Base-by-base conservation (phyloP, 2,329 filamentous ascomycete species). In the Colletotrichum musae region DNA sequence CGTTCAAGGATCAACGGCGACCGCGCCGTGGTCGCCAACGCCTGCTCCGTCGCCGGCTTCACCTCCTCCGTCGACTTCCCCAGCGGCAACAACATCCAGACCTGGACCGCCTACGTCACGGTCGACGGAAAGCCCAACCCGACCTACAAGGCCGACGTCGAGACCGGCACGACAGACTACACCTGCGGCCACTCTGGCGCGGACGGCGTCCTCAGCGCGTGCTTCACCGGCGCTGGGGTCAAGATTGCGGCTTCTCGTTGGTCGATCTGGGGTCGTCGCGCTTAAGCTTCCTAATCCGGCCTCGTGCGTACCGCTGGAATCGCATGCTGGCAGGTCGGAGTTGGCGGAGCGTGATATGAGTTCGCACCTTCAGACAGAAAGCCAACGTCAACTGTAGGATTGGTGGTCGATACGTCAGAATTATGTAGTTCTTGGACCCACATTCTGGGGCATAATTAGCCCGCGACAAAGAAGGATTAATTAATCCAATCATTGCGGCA, bases 131-230 rank as follows among this genome's bases (percentile, higher is more conserved):
- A 24, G 15, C 1, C 24, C 6, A 24, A 18, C 16, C 16, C 13
- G 2, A 3, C 13, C 7, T 62, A 16, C 13, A 15, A 43, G 16
- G 59, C 59, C n/a, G 12, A n/a, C 6, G 39, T 62, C 10, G 4
- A 47, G 6, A 62, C 50, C 15, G 59, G 59, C 59, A 54, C 50
- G n/a, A 21, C 50, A 21, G 16, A 45, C 36, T 62, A 62, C 24
- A 45, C 18, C 12, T 62, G 59, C 39, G 59, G 50, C 12, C 39
- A 47, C 39, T 62, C 50, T 3, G 59, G 59, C 6, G 21, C 48
- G 5, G 48, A 54, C 2, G 59, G n/a, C 10, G 59, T 47, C 12
- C 59, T 54, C 24, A 47, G 59, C 24, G 12, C 15, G 4, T 62
- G 50, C 50, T 36, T 62, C 39, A 62, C 59, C 21, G 21, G 13